Base-by-base conservation (phyloP, 306 rosid genomes). In the Betula pendula region DNA sequence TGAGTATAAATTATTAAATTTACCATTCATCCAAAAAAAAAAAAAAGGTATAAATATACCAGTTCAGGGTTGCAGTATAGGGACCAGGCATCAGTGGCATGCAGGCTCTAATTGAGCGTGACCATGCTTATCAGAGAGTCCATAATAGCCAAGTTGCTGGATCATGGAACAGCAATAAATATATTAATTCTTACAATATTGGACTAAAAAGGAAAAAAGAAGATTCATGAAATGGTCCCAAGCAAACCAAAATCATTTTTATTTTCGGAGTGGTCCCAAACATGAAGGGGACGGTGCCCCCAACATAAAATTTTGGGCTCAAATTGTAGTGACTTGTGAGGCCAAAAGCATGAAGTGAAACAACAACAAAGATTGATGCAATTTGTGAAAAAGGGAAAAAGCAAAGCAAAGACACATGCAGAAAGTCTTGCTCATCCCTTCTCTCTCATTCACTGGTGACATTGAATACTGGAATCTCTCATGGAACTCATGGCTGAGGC, bases 281-380 rank as follows among this genome's bases (percentile, higher is more conserved):
- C 29, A 31, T 20, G 20, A 5, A 24, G 12, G 27, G 52, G 31
- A 40, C 35, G 27, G 27, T 77, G 35, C 80, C 73, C 73, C 79
- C 77, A 52, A 74, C 83, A 83, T 79, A 27, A 80, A 81, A 78
- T 83, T 83, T 44, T 74, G 84, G 75, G 79, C 58, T 60, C 19
- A 66, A 43, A 19, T 24, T 3, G 24, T 33, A 48, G 55, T 11
- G 65, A 70, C 45, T 33, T 70, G 38, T 56, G 42, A 63, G 49
- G 79, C 77, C 69, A 60, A 82, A 77, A 77, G 82, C 85, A 78
- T 53, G 81, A 81, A 81, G 81, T 31, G 74, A 33, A 70, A 74
- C 52, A 38, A 81, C 42, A 25, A 35, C 31, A 33, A 66, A 79
- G 69, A 52, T 72, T 79, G 86, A 74, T 68, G 70, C 47, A 67